These are phyloP conservation scores for Immersiella caudata DNA, from an alignment of 495 filamentous ascomycete species.

Conservation along the genomic window DNA sequence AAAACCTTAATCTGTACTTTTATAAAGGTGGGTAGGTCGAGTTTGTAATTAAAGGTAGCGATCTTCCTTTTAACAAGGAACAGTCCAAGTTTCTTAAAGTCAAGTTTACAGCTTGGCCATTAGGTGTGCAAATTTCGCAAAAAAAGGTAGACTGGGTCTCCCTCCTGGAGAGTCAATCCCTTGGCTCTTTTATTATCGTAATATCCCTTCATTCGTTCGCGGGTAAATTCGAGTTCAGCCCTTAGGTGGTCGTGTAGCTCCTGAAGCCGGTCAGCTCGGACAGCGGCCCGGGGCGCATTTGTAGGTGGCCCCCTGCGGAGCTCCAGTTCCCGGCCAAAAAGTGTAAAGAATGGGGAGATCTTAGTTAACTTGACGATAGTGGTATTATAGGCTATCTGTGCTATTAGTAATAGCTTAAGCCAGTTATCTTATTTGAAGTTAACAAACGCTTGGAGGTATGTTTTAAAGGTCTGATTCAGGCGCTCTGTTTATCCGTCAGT, in stretches of 20 bases:
- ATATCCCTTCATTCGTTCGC: not conserved
- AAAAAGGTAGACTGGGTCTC: not conserved
- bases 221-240: not conserved
- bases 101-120: not conserved
- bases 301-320: not conserved
- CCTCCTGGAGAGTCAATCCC: not conserved
- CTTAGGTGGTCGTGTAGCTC: not conserved
- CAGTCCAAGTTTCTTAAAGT: not conserved
- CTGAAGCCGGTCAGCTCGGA: not conserved
- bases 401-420: conserved; percentile 13
- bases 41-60: not conserved
- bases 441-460: conserved; percentile 12
- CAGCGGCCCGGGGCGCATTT: not conserved
- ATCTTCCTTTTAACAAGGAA: not conserved
- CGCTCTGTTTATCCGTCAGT: conserved; percentile 10
- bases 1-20: conserved; percentile 4
- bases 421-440: conserved; percentile 22
- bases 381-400: conserved; percentile 19
- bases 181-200: not conserved
- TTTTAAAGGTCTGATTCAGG: conserved; percentile 25
- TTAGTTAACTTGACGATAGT: conserved; percentile 5
- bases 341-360: not conserved
- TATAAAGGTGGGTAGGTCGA: not conserved
- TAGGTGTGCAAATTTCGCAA: not conserved
- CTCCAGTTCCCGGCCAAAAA: not conserved